Percentiles rank a stretch among this genome's conserved stretches.
Evolutionary conservation across 371 early-diverging fungal species (phyloP).

Genomic region (Batkoa obscura): DNA sequence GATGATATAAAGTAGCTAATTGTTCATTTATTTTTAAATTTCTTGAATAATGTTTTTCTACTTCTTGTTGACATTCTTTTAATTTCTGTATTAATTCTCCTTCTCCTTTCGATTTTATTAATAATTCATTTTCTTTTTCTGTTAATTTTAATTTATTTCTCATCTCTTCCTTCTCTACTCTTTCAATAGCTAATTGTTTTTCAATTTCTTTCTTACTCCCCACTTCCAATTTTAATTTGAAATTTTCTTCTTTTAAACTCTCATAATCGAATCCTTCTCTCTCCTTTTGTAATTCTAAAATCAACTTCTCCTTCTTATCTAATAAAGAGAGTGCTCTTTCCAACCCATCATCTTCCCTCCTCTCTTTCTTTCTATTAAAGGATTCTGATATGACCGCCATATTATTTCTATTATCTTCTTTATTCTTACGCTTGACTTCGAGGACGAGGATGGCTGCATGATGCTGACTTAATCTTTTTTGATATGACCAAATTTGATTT

Average conservation of each 20-base stretch:
- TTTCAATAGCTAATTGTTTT: background rate
- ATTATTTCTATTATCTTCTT: background rate
- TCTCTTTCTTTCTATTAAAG: background rate
- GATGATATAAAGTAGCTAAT: background rate
- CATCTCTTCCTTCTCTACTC: background rate
- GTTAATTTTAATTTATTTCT: background rate
- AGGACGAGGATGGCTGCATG: constrained; percentile 33
- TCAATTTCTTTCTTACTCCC: background rate
- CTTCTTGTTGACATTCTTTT: background rate
- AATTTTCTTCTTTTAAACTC: background rate
- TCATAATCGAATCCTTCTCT: background rate
- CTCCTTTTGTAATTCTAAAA: background rate
- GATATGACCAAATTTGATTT: constrained; percentile 34
- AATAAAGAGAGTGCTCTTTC: background rate
- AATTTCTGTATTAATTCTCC: background rate
- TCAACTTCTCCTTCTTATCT: background rate
- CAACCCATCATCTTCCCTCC: background rate
- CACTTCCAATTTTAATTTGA: background rate
- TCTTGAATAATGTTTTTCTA: background rate
- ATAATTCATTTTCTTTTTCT: background rate
- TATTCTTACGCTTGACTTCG: background rate
- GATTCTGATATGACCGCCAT: background rate
- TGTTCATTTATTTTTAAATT: background rate
- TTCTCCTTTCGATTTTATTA: background rate
- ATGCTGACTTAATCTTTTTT: constrained; percentile 43